phyloP scores from a whole-genome alignment of 2,329 filamentous ascomycete species.

The Pseudogymnoascus pannorum region DNA sequence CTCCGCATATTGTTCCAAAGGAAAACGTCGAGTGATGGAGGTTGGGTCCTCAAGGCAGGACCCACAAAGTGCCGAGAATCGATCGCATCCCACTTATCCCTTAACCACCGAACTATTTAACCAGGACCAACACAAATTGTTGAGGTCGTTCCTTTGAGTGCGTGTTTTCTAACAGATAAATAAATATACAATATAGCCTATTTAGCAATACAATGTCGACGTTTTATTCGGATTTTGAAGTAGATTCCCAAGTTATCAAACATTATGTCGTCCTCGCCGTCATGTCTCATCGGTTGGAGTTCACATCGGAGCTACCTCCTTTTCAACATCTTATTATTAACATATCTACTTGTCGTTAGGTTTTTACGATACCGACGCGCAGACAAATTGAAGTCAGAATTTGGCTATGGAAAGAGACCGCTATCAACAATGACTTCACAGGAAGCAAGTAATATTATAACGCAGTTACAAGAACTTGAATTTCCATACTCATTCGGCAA shows the following conservation, averaged over 20 bases:
- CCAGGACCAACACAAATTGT: background rate
- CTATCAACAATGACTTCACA: constrained; percentile 28
- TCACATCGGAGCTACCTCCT: background rate
- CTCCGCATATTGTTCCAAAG: background rate
- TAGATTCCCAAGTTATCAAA: background rate
- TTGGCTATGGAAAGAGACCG: constrained; percentile 13
- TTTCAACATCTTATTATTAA: constrained; percentile 7
- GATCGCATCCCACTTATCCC: background rate
- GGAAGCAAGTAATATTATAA: constrained; percentile 26
- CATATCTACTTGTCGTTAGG: constrained; percentile 17
- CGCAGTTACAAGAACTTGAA: constrained; percentile 27
- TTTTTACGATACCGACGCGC: constrained; percentile 17
- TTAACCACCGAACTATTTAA: background rate
- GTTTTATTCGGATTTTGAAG: background rate
- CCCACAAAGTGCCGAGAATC: background rate
- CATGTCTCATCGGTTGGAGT: background rate
- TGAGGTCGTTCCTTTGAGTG: background rate
- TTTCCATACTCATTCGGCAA: constrained; percentile 28
- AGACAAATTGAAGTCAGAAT: constrained; percentile 15
- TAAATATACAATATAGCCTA: background rate
- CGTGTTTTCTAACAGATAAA: background rate
- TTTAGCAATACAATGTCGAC: background rate
- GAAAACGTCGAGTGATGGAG: background rate
- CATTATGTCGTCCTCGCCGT: background rate
- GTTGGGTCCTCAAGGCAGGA: background rate